phyloP scores from a whole-genome alignment of 2,329 filamentous ascomycete genomes.

The Neocucurbitaria cava region DNA sequence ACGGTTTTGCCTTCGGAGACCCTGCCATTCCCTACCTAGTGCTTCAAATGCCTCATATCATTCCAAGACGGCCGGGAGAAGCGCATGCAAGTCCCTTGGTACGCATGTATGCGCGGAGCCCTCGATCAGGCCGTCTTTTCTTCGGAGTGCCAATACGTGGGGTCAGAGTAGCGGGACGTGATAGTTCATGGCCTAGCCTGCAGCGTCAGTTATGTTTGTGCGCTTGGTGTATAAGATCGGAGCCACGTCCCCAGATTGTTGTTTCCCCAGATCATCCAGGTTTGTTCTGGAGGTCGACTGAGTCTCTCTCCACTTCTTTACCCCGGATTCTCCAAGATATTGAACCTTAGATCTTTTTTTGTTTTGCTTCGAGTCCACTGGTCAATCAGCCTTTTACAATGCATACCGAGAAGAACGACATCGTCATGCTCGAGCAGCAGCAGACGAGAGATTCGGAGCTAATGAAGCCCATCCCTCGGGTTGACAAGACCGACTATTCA shows the following conservation, averaged over 20 bases:
- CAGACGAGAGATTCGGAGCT: constrained; percentile 28
- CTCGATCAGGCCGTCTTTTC: constrained; percentile 10
- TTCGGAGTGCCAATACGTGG: constrained; percentile 17
- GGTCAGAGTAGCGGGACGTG: neutral
- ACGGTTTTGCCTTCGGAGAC: constrained; percentile 17
- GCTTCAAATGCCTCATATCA: constrained; percentile 17
- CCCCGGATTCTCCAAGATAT: neutral
- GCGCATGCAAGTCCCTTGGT: constrained; percentile 32
- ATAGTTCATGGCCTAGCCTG: constrained; percentile 1
- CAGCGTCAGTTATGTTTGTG: neutral
- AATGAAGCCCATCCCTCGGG: constrained; percentile 29
- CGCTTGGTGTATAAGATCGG: constrained; percentile 26
- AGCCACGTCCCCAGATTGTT: constrained; percentile 24
- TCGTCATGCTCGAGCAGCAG: constrained; percentile 36
- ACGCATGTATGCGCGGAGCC: constrained; percentile 20
- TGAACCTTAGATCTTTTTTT: neutral
- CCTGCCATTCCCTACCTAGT: constrained; percentile 13
- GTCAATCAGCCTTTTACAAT: constrained; percentile 17
- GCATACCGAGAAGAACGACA: constrained; percentile 33
- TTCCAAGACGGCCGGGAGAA: constrained; percentile 33
- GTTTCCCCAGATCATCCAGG: constrained; percentile 35
- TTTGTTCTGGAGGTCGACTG: constrained; percentile 25
- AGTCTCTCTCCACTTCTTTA: constrained; percentile 14
- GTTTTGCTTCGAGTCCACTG: neutral
- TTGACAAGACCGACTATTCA: constrained; percentile 42